Evolutionary conservation across 2,329 filamentous ascomycete species (phyloP).

Genomic region (Penicillium aurantiogriseum): DNA sequence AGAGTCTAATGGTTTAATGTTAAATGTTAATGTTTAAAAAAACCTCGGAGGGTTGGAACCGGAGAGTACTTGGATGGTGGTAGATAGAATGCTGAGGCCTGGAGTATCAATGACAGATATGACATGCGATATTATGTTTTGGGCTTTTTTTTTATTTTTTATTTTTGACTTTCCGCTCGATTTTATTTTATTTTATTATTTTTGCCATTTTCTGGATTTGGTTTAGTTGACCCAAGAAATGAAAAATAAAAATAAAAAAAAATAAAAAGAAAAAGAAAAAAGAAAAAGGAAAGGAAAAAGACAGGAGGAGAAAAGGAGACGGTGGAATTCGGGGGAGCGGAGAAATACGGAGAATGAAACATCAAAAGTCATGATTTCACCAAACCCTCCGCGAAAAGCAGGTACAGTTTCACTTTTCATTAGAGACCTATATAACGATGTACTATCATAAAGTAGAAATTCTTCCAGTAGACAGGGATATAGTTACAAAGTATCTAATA

Average conservation of each 20-base stretch:
- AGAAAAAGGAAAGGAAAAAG: conserved; percentile 2
- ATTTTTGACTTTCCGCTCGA: background rate
- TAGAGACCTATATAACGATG: background rate
- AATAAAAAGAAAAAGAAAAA: background rate
- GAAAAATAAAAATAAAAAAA: conserved; percentile 1
- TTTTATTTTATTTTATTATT: background rate
- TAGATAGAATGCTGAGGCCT: conserved; percentile 1
- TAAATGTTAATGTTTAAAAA: conserved; percentile 14
- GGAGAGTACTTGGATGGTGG: conserved; percentile 5
- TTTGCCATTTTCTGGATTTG: conserved; percentile 1
- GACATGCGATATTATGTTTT: conserved; percentile 12
- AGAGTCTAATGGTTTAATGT: conserved; percentile 18
- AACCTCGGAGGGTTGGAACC: conserved; percentile 14
- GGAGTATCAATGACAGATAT: conserved; percentile 12
- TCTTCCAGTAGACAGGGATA: background rate
- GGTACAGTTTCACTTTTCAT: conserved; percentile 10
- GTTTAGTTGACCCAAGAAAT: conserved; percentile 2
- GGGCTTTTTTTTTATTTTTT: background rate
- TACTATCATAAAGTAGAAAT: background rate
- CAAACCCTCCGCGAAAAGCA: conserved; percentile 17
- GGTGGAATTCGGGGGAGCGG: conserved; percentile 15
- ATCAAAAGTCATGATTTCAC: conserved; percentile 12
- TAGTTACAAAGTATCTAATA: background rate
- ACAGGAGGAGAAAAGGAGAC: background rate
- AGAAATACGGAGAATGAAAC: conserved; percentile 18